These are phyloP conservation scores for Termitomyces sp. DNA, from an alignment of 768 basidiomycete species.

Conservation along the genomic window DNA sequence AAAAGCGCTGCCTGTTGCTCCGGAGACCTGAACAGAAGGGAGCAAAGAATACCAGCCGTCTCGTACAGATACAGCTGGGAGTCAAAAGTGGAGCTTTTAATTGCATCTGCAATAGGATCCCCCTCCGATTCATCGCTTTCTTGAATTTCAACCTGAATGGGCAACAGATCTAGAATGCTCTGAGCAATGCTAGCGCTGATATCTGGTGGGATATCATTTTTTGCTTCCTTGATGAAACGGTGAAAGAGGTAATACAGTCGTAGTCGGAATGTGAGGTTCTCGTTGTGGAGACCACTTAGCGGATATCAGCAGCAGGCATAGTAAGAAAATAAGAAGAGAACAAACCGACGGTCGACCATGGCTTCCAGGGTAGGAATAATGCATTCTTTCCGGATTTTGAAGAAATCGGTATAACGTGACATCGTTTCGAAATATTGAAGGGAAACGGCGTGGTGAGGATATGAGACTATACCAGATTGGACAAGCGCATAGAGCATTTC, in stretches of 20 bases:
- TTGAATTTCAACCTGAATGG: conserved; percentile 71
- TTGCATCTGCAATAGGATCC: conserved; percentile 75
- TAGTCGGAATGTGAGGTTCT: conserved; percentile 59
- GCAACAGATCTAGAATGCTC: conserved; percentile 70
- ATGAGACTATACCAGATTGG: conserved; percentile 73
- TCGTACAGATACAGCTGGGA: conserved; percentile 95
- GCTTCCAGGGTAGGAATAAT: conserved; percentile 84
- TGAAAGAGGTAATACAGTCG: conserved; percentile 91
- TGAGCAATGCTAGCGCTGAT: conserved; percentile 69
- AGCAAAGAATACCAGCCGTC: conserved; percentile 79
- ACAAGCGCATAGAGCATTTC: conserved; percentile 84
- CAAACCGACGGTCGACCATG: conserved; percentile 80
- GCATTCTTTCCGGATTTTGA: conserved; percentile 87
- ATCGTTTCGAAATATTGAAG: conserved; percentile 92
- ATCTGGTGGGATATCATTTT: conserved; percentile 69
- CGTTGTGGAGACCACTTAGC: conserved; percentile 79
- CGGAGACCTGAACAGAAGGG: conserved; percentile 60
- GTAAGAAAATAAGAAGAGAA: conserved; percentile 1
- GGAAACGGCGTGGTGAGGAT: conserved; percentile 78
- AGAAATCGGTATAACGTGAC: conserved; percentile 93
- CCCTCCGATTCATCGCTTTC: conserved; percentile 67
- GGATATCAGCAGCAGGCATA: background rate
- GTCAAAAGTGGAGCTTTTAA: conserved; percentile 73
- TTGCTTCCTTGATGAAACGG: conserved; percentile 82
- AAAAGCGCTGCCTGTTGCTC: conserved; percentile 65